A percentile compares a stretch with the other conserved stretches of the same genome.
Conservation (phyloP, 2,329 filamentous ascomycete genomes). For the Zalaria sp. region DNA sequence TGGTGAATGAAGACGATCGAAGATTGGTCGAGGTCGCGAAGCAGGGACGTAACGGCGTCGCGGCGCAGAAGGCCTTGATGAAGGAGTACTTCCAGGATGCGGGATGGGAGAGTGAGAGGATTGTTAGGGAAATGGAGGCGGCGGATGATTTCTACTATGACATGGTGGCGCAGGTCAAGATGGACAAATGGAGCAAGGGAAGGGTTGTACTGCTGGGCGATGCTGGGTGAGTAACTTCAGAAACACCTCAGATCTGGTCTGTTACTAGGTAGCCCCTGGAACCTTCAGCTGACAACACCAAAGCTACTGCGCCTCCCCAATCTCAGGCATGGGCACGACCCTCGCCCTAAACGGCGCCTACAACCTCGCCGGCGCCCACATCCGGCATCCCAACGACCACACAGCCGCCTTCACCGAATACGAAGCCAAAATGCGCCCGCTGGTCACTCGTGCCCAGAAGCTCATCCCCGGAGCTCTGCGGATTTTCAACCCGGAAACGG, state of each 20-base stretch:
- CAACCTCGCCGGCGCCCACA: constrained; percentile 16
- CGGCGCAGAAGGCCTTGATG: constrained; percentile 10
- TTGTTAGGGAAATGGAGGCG: constrained; percentile 24
- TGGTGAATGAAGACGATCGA: constrained; percentile 10
- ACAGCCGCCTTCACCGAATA: constrained; percentile 12
- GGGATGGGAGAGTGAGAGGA: constrained; percentile 15
- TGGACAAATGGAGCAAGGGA: constrained; percentile 20
- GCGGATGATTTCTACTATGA: constrained; percentile 32
- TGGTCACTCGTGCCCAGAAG: constrained; percentile 14
- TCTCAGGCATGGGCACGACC: constrained; percentile 21
- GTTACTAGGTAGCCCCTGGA: constrained; percentile 2
- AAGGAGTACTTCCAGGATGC: constrained; percentile 11
- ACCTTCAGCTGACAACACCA: constrained; percentile 9
- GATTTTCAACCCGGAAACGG: constrained; percentile 14
- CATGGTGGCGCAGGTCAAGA: constrained; percentile 24
- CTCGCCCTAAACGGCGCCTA: constrained; percentile 20
- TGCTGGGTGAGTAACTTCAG: constrained; percentile 10
- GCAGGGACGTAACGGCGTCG: constrained; percentile 9
- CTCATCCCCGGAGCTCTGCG: constrained; percentile 14
- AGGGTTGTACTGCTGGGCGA: constrained; percentile 24
- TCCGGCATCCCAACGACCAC: constrained; percentile 8
- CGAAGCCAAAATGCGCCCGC: constrained; percentile 12
- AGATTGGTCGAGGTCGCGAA: constrained; percentile 8
- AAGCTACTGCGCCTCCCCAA: constrained; percentile 10
- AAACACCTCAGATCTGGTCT: background rate